Evolutionary conservation across 257 asterid species (phyloP).

Genomic region (Solanum ahanhuiri): DNA sequence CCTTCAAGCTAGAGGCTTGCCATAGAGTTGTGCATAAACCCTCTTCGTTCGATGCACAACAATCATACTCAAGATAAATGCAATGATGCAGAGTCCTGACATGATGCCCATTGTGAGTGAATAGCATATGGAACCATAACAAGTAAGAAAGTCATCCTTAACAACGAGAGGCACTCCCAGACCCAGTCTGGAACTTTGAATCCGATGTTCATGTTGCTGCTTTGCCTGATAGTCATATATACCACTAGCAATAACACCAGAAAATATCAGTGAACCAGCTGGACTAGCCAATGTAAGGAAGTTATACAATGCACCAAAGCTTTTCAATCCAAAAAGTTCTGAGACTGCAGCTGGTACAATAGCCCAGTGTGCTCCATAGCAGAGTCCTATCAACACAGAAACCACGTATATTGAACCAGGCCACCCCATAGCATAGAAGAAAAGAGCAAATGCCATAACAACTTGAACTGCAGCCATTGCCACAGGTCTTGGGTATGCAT

Average conservation of each 20-base stretch:
- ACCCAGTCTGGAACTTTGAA: not conserved
- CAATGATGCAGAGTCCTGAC: slow-evolving; percentile 29
- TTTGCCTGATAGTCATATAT: slow-evolving; percentile 78
- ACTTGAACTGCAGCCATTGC: slow-evolving; percentile 38
- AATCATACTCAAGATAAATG: slow-evolving; percentile 22
- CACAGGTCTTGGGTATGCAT: slow-evolving; percentile 38
- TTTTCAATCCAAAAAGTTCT: slow-evolving; percentile 33
- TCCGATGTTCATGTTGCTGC: slow-evolving; percentile 31
- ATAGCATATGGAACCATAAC: slow-evolving; percentile 28
- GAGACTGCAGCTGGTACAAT: slow-evolving; percentile 36
- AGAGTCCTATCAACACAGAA: slow-evolving; percentile 26
- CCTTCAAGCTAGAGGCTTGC: slow-evolving; percentile 10
- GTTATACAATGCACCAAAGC: slow-evolving; percentile 52
- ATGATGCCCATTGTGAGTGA: slow-evolving; percentile 29
- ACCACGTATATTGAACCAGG: slow-evolving; percentile 28
- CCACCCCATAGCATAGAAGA: slow-evolving; percentile 29
- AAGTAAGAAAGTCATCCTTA: slow-evolving; percentile 17
- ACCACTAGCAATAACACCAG: slow-evolving; percentile 75
- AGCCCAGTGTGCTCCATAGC: slow-evolving; percentile 45
- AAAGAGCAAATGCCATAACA: slow-evolving; percentile 26
- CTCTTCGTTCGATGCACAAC: slow-evolving; percentile 37
- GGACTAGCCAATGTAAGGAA: slow-evolving; percentile 82
- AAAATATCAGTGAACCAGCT: slow-evolving; percentile 68
- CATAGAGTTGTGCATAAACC: slow-evolving; percentile 26
- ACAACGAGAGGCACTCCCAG: not conserved